Evolutionary conservation across 352 stramenopile genomes (phyloP).

Genomic region (Globisporangium okanoganense): DNA sequence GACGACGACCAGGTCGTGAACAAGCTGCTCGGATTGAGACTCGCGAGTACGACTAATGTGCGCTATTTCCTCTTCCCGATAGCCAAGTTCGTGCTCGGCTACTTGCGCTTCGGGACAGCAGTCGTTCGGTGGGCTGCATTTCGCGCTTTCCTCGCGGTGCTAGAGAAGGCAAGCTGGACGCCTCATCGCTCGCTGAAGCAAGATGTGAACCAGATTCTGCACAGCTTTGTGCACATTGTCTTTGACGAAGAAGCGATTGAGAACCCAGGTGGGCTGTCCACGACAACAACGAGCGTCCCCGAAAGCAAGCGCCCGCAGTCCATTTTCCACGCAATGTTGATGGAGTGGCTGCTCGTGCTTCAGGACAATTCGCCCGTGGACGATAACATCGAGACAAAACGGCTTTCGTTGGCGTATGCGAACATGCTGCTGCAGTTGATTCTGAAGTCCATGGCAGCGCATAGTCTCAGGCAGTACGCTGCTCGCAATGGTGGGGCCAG

Average conservation of each 20-base stretch:
- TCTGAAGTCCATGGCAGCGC: constrained; percentile 63
- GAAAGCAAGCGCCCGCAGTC: constrained; percentile 17
- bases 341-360: constrained; percentile 56
- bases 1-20: constrained; percentile 29
- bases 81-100: constrained; percentile 41
- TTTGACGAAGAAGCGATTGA: constrained; percentile 47
- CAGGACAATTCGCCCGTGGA: constrained; percentile 32
- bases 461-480: constrained; percentile 16
- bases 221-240: constrained; percentile 49
- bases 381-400: constrained; percentile 40
- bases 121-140: constrained; percentile 54
- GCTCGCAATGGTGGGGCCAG: background rate
- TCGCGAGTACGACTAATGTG: constrained; percentile 29
- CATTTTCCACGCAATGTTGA: constrained; percentile 36
- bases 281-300: background rate
- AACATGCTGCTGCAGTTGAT: constrained; percentile 59
- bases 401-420: constrained; percentile 43
- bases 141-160: constrained; percentile 38
- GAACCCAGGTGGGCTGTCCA: background rate
- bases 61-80: constrained; percentile 59
- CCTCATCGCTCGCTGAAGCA: constrained; percentile 31
- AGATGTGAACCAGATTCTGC: constrained; percentile 41
- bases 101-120: constrained; percentile 37
- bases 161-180: constrained; percentile 61
- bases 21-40: constrained; percentile 27